Evolutionary conservation across 1,284 basidiomycete genomes (phyloP).

Genomic region (Ustilago sp.): DNA sequence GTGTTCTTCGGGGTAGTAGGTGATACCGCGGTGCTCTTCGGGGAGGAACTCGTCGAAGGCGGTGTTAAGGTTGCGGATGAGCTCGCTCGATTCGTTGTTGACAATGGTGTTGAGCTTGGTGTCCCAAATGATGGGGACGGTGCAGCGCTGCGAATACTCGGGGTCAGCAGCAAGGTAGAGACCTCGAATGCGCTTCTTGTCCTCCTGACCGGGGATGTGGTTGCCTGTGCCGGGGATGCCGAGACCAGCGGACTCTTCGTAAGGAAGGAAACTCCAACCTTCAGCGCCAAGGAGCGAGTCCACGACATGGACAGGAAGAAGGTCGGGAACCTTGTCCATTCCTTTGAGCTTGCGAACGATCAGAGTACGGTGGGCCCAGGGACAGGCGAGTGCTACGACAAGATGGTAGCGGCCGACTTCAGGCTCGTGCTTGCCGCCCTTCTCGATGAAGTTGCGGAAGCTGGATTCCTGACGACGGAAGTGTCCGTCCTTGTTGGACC

Average conservation of each 20-base stretch:
- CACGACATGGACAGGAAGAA: slow-evolving; percentile 72
- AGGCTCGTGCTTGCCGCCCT: slow-evolving; percentile 81
- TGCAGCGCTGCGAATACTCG: slow-evolving; percentile 65
- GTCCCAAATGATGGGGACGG: slow-evolving; percentile 89
- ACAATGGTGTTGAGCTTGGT: slow-evolving; percentile 89
- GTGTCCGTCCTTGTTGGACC: slow-evolving; percentile 77
- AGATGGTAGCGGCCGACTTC: slow-evolving; percentile 77
- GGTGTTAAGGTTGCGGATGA: slow-evolving; percentile 89
- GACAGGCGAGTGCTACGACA: slow-evolving; percentile 69
- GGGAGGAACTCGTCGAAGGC: slow-evolving; percentile 66
- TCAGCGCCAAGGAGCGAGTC: slow-evolving; percentile 84
- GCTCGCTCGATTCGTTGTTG: slow-evolving; percentile 75
- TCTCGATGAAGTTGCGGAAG: slow-evolving; percentile 80
- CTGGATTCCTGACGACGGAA: slow-evolving; percentile 81
- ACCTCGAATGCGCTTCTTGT: slow-evolving; percentile 80
- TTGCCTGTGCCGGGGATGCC: slow-evolving; percentile 60
- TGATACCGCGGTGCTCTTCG: slow-evolving; percentile 46
- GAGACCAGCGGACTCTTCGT: slow-evolving; percentile 45
- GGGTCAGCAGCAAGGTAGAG: slow-evolving; percentile 84
- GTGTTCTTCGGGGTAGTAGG: slow-evolving; percentile 77
- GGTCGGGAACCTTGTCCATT: slow-evolving; percentile 84
- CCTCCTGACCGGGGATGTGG: slow-evolving; percentile 63
- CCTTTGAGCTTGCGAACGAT: slow-evolving; percentile 92
- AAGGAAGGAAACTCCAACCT: slow-evolving; percentile 86
- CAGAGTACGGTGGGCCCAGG: slow-evolving; percentile 92